Base-by-base conservation (phyloP, 768 basidiomycete species). In the Boletus rubroflammeus region DNA sequence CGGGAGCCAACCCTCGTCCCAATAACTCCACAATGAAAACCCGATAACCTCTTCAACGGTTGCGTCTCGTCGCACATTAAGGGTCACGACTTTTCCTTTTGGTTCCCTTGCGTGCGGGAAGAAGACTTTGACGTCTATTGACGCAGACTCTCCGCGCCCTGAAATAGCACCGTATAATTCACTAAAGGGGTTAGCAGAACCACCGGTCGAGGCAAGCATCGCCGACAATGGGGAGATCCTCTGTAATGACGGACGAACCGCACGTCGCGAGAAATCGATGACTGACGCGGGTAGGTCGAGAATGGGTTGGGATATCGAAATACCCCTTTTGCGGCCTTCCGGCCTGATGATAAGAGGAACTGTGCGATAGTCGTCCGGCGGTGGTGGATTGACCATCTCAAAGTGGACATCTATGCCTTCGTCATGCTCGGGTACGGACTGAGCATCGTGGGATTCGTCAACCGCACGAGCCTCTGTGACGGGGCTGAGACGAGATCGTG, bases 21-120 rank as follows among this genome's bases (percentile, higher is more conserved):
- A 95, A 62, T 93, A 98, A n/a, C 71, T 86, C 85, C 85, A 97
- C 43, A 98, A 68, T 2, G 91, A 87, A 67, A 89, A 93, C 0
- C 97, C 97, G 50, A 98, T 90, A 6, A 96, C 93, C 69, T 98
- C 97, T 67, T 98, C 97, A 5, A 98, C 86, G 0, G 87, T 89
- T 2, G 93, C 89, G 59, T 98, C 96, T 58, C 84, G 85, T 52
- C 92, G 74, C 11, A 98, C 90, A 56, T 79, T 86, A 6, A 94
- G 76, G 35, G 81, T 73, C 79, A 95, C 82, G 21, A 82, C 73
- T 48, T 83, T 81, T 3, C 81, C 80, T 15, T 65, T 72, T 0
- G 88, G 88, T 54, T 81, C 74, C 6, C 67, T 72, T 15, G 89
- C 89, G 57, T 87, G 83, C 0, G 95, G 95, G 73, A 96, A 98